Base-by-base conservation (phyloP, 495 filamentous ascomycete species). In the Penicillium fimorum region DNA sequence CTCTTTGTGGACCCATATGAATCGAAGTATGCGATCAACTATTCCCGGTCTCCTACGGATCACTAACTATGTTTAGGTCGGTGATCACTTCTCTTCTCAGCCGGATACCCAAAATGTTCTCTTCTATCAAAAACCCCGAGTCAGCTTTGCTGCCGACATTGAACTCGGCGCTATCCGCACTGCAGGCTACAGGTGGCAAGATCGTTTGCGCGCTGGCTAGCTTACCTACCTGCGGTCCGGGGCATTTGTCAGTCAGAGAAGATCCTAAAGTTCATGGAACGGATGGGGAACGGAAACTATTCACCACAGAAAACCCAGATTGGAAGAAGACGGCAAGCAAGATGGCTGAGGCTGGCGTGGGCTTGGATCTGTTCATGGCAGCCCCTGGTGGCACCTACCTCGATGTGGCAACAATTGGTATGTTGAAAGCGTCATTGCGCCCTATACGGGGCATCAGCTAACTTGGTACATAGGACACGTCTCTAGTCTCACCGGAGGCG, bases 1-100 rank as follows among this genome's bases (percentile, higher is more conserved):
- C 77, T 97, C 4, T 97, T 99, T 71, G 93, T 96, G 4, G 94
- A 99, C 69, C 92, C 95, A 10, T 89, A 96, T 64, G 89, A 96
- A 69, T 94, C 92, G 24, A 92, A 88, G 84, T 86, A 76, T 46
- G 78, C 62, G 7, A 17, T 15, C 3, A 5, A 47, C 38, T 48
- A 17, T 29, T 15, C 25, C 38, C 10, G 18, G 45, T 41, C 38
- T 58, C 12, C 32, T 27, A n/a, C 32, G 6, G 32, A 1, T 42
- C 22, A 13, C 55, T 65, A 47, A 65, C 51, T 10, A 44, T 20
- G 4, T 6, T 8, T 52, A 87, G 85, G 70, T 78, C 85, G 4
- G 84, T 95, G 50, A 96, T 99, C 61, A 89, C 85, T 18, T 86
- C 87, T 25, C 81, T 99, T n/a, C 74, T 99, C 24, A 81, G 79